Evolutionary conservation across 495 filamentous ascomycete genomes (phyloP).

Genomic region (Daldinia loculata): DNA sequence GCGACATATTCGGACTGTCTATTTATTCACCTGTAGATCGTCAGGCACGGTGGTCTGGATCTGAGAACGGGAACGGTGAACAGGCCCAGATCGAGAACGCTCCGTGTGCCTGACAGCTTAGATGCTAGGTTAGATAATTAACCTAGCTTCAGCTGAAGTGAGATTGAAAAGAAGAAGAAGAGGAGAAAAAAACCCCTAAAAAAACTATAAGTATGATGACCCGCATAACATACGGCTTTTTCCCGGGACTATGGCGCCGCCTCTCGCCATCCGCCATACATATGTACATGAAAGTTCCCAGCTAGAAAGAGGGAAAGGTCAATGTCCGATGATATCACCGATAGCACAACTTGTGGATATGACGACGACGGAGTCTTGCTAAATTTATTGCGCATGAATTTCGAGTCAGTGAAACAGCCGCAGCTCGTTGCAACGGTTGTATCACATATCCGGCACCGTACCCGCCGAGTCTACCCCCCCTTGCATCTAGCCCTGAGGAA

Average conservation of each 20-base stretch:
- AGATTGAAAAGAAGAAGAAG: background rate
- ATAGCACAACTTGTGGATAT: constrained; percentile 13
- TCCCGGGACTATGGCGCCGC: background rate
- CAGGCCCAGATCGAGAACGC: constrained; percentile 33
- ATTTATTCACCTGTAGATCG: constrained; percentile 34
- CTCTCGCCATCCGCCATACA: background rate
- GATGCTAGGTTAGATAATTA: constrained; percentile 7
- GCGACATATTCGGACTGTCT: constrained; percentile 33
- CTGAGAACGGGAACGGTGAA: constrained; percentile 38
- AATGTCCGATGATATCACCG: constrained; percentile 22
- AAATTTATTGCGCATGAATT: constrained; percentile 33
- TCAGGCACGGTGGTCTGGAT: constrained; percentile 30
- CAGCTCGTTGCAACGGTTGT: constrained; percentile 39
- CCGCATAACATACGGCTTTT: background rate
- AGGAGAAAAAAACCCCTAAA: background rate
- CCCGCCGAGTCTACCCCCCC: constrained; percentile 20
- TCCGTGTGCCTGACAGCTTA: constrained; percentile 13
- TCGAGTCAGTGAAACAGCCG: constrained; percentile 40
- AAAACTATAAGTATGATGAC: background rate
- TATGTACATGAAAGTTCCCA: constrained; percentile 1
- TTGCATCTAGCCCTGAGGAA: constrained; percentile 31
- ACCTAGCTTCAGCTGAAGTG: constrained; percentile 14
- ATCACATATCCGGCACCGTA: constrained; percentile 40
- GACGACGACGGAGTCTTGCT: constrained; percentile 2
- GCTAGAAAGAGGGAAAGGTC: constrained; percentile 10